Base-by-base conservation (phyloP, 148 eudicot genomes). In the Chenopodium berlandieri region DNA sequence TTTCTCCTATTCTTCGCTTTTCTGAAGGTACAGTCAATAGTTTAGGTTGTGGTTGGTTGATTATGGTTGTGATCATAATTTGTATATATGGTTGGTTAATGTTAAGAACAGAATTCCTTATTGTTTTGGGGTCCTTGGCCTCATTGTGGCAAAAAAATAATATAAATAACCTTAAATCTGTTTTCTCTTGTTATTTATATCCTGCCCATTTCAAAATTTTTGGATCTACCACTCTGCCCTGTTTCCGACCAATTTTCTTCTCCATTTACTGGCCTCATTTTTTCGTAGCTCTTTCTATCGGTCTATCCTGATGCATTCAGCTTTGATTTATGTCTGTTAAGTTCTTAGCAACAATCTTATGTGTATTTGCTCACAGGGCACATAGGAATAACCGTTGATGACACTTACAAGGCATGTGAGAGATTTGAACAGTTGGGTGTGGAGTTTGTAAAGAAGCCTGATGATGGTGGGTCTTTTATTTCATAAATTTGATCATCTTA, bases 381-480 rank as follows among this genome's bases (percentile, higher is more conserved):
- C 86, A 93, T 95, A 37, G 99, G 99, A 56, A 83, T 95, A 44
- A 93, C 99, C 80, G 97, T 95, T 80, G 97, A 93, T 87, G 99
- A 93, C 87, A 90, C 92, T 71, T 83, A 89, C 85, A 92, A 91
- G 91, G 97, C 99, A 30, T 95, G 99, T 73, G 86, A 91, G 79
- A 91, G 99, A 88, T 93, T 95, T 85, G 92, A 91, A 84, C 69
- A 90, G 75, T 82, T 91, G 58, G 92, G 91, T 47, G 95, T 95
- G 84, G 91, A 91, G 75, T 93, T 95, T 83, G 97, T 92, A 48
- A 95, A 95, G 86, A 95, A 89, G 80, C 97, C 97, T 81, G 92
- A 91, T 78, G 97, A 95, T 73, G 99, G 99, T 95, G 85, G 75
- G 80, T 68, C 47, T 11, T 63, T 22, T 11, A 70, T 46, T 68